Conservation (phyloP, 176 grass and related monocot species). For the Eleusine coracana region DNA sequence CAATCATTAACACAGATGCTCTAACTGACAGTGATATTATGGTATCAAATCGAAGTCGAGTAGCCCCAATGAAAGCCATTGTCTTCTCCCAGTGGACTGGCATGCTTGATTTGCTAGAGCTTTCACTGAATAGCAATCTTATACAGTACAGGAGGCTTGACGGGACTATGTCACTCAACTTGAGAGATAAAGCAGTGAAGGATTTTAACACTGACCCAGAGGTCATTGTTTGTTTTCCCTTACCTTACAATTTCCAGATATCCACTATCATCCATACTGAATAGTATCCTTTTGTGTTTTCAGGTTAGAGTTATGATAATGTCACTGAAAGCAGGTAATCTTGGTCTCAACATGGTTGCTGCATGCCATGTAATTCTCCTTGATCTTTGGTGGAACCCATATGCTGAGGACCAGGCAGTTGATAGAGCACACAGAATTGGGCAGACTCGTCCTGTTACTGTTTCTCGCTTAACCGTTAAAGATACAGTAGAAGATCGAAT, state of each 20-base stretch:
- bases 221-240: conserved; percentile 43
- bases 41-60: conserved; percentile 44
- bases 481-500: conserved; percentile 94
- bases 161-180: conserved; percentile 86
- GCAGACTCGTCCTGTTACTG: conserved; percentile 82
- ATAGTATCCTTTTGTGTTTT: conserved; percentile 14
- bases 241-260: conserved; percentile 6
- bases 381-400: conserved; percentile 97
- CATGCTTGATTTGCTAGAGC: conserved; percentile 91
- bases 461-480: conserved; percentile 73
- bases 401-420: conserved; percentile 87
- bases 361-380: conserved; percentile 94
- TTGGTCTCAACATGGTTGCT: conserved; percentile 93
- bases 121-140: conserved; percentile 73
- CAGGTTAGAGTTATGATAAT: conserved; percentile 94
- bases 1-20: conserved; percentile 50
- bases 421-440: conserved; percentile 91
- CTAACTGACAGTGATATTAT: conserved; percentile 51
- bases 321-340: conserved; percentile 91
- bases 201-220: conserved; percentile 97
- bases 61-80: conserved; percentile 80
- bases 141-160: conserved; percentile 98
- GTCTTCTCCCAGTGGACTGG: conserved; percentile 99
- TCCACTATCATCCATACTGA: conserved; percentile 4
- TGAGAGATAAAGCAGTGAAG: conserved; percentile 82